Percentiles rank a stretch among this genome's conserved stretches.
Evolutionary conservation across 371 early-diverging fungal genomes (phyloP).

Genomic region (Rhizomucor miehei): DNA sequence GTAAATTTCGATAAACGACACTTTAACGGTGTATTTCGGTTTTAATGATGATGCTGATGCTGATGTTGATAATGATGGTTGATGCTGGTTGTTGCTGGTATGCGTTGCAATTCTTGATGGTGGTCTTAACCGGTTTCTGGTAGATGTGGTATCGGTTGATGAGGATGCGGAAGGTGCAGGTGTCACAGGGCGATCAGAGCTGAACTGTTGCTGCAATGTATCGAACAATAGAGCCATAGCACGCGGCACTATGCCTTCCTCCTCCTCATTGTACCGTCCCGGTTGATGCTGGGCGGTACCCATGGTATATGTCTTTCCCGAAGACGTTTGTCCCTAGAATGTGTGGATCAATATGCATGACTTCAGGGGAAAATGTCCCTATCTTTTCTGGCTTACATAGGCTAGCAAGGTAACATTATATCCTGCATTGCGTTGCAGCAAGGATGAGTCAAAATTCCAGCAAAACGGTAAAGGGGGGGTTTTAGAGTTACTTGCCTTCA

Average conservation of each 20-base stretch:
- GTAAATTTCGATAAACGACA: constrained; percentile 93
- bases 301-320: constrained; percentile 99
- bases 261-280: constrained; percentile 46
- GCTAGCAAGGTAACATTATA: constrained; percentile 97
- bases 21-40: constrained; percentile 48
- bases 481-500: constrained; percentile 27
- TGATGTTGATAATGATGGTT: background rate
- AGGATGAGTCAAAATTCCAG: background rate
- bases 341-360: background rate
- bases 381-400: constrained; percentile 71
- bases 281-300: constrained; percentile 79
- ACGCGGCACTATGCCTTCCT: constrained; percentile 88
- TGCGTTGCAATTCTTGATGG: constrained; percentile 11
- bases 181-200: constrained; percentile 12
- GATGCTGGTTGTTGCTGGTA: background rate
- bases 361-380: background rate
- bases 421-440: constrained; percentile 38
- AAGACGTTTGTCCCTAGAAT: constrained; percentile 80
- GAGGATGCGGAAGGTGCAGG: constrained; percentile 23
- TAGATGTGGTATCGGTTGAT: constrained; percentile 13
- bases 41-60: constrained; percentile 3
- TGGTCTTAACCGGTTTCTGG: constrained; percentile 11
- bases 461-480: background rate
- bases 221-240: constrained; percentile 83
- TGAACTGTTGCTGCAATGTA: constrained; percentile 14